Conservation (phyloP, 2,329 filamentous ascomycete genomes). For the Fonsecaea erecta region DNA sequence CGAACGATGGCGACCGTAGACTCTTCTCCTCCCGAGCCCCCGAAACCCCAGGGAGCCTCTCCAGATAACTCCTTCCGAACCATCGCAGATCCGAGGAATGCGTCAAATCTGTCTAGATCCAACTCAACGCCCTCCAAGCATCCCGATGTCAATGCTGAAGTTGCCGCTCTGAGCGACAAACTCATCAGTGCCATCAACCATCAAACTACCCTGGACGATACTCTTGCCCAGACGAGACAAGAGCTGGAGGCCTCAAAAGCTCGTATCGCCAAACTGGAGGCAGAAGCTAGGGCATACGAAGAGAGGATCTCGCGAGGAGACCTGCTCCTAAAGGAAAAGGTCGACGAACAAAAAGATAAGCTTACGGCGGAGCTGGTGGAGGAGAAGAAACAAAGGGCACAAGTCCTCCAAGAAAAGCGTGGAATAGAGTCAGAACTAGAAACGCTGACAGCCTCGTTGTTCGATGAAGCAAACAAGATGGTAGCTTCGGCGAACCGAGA, state of each 20-base stretch:
- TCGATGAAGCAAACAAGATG: constrained; percentile 99
- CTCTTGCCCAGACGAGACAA: constrained; percentile 77
- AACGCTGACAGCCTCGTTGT: constrained; percentile 86
- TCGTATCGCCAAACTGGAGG: constrained; percentile 70
- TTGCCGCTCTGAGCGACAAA: constrained; percentile 90
- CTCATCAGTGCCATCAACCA: constrained; percentile 97
- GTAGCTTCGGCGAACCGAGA: constrained; percentile 87
- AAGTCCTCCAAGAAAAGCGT: constrained; percentile 78
- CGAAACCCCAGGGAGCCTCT: constrained; percentile 42
- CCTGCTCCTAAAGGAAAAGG: constrained; percentile 73
- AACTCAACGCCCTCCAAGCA: constrained; percentile 50
- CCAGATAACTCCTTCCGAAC: constrained; percentile 49
- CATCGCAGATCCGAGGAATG: constrained; percentile 51
- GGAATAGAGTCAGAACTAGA: constrained; percentile 92
- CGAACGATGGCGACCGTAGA: constrained; percentile 43
- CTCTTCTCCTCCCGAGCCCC: constrained; percentile 37
- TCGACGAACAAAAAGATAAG: constrained; percentile 72
- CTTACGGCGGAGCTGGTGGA: constrained; percentile 65
- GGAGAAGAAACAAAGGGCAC: constrained; percentile 67
- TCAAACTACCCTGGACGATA: constrained; percentile 89
- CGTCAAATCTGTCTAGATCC: constrained; percentile 45
- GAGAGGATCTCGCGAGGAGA: constrained; percentile 72
- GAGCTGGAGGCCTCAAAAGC: constrained; percentile 77
- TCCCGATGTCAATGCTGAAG: constrained; percentile 72
- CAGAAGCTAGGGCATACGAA: constrained; percentile 70